Evolutionary conservation across 73 alveolate species (phyloP).

Genomic region (Paramecium pentaurelia): DNA sequence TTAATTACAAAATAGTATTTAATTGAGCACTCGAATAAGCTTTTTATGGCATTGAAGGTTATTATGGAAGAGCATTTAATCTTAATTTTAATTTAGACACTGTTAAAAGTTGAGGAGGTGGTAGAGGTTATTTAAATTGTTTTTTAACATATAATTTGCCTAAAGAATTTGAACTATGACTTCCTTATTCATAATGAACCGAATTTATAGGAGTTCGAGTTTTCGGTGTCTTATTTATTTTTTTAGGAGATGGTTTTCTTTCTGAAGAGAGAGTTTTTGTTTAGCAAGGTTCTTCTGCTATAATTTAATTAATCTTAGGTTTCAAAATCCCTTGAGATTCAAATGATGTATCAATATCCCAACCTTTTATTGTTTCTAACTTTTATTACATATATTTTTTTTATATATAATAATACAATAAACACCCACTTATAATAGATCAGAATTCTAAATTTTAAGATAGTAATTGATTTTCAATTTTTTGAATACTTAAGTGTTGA

Average conservation of each 20-base stretch:
- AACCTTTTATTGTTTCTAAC: background rate
- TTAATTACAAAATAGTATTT: background rate
- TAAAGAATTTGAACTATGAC: background rate
- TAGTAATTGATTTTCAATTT: background rate
- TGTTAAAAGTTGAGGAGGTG: background rate
- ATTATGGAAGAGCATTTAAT: background rate
- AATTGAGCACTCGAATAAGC: background rate
- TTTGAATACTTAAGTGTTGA: background rate
- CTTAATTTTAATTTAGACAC: background rate
- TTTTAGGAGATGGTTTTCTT: background rate
- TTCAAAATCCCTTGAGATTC: background rate
- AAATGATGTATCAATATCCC: constrained; percentile 17
- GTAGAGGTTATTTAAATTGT: background rate
- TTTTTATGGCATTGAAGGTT: background rate
- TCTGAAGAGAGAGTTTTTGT: background rate
- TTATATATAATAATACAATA: background rate
- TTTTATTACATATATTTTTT: background rate
- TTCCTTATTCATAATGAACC: background rate
- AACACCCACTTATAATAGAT: background rate
- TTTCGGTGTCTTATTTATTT: background rate
- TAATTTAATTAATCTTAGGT: background rate
- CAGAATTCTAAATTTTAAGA: background rate
- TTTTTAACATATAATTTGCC: background rate
- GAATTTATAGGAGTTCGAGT: background rate
- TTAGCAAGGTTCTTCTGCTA: constrained; percentile 23